Conservation (phyloP, 352 stramenopile species). For the Globisporangium acanthophoron region DNA sequence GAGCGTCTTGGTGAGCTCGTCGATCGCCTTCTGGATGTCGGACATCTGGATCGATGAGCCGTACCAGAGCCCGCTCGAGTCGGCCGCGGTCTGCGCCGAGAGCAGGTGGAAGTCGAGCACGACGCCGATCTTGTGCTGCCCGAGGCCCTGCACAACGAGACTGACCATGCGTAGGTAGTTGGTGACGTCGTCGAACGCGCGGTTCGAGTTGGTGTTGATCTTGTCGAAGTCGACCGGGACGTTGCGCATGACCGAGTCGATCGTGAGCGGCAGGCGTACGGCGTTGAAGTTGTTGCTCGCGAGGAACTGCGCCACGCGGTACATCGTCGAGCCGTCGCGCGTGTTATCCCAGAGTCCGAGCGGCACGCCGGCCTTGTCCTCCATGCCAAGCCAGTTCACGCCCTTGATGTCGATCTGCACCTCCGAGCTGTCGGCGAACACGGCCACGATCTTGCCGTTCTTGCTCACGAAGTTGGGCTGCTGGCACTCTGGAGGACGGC, state of each 20-base stretch:
- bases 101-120: slow-evolving; percentile 80
- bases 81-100: slow-evolving; percentile 33
- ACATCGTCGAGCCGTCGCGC: slow-evolving; percentile 72
- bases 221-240: slow-evolving; percentile 46
- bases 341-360: slow-evolving; percentile 80
- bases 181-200: slow-evolving; percentile 46
- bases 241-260: slow-evolving; percentile 71
- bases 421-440: slow-evolving; percentile 42
- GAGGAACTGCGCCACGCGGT: slow-evolving; percentile 71
- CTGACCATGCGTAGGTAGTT: slow-evolving; percentile 67
- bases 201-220: slow-evolving; percentile 86
- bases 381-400: slow-evolving; percentile 83
- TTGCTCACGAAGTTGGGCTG: slow-evolving; percentile 83
- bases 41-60: slow-evolving; percentile 61
- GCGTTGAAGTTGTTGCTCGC: slow-evolving; percentile 76
- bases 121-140: slow-evolving; percentile 69
- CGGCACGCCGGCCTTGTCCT: slow-evolving; percentile 60
- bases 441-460: slow-evolving; percentile 62
- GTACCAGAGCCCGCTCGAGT: slow-evolving; percentile 61
- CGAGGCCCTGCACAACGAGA: slow-evolving; percentile 58
- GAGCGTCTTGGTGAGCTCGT: slow-evolving; percentile 56
- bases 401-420: slow-evolving; percentile 80
- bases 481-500: slow-evolving; percentile 37
- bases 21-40: slow-evolving; percentile 79
- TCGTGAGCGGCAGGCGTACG: slow-evolving; percentile 66